Conservation (phyloP, 371 early-diverging fungal genomes). For the Encephalitozoon romaleae region DNA sequence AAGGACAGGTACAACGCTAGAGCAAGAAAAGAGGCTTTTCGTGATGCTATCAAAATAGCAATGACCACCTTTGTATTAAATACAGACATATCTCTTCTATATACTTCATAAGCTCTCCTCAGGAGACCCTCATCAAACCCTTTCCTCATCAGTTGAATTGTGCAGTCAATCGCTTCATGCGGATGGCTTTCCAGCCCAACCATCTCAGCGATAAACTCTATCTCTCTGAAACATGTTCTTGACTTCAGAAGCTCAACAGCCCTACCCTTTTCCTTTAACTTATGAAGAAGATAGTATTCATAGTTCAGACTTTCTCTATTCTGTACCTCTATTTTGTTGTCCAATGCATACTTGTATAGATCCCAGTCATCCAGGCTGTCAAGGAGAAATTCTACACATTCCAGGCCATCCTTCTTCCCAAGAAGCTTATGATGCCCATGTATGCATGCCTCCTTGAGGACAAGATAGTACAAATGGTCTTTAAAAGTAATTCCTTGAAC, state of each 20-base stretch:
- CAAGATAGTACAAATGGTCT: slow-evolving; percentile 31
- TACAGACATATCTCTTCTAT: background rate
- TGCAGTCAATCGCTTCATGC: background rate
- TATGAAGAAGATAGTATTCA: slow-evolving; percentile 28
- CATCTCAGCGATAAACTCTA: slow-evolving; percentile 1
- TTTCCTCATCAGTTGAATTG: background rate
- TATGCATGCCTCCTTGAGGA: slow-evolving; percentile 30
- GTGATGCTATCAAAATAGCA: slow-evolving; percentile 30
- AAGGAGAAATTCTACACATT: slow-evolving; percentile 26
- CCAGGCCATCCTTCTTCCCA: background rate
- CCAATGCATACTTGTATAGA: slow-evolving; percentile 49
- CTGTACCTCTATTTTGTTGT: slow-evolving; percentile 21
- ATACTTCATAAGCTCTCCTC: background rate
- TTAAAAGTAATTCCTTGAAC: background rate
- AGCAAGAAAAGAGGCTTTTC: slow-evolving; percentile 14
- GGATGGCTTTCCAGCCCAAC: background rate
- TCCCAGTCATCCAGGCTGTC: slow-evolving; percentile 55
- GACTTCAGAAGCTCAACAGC: slow-evolving; percentile 1
- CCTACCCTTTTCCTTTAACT: background rate
- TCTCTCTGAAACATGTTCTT: slow-evolving; percentile 16
- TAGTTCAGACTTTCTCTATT: slow-evolving; percentile 21
- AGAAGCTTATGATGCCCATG: slow-evolving; percentile 8
- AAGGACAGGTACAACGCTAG: slow-evolving; percentile 39
- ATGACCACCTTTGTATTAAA: slow-evolving; percentile 25
- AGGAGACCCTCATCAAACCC: background rate